Percentiles rank a stretch among this genome's conserved stretches.
Evolutionary conservation across 2,329 filamentous ascomycete genomes (phyloP).

Genomic region (Dactylonectria macrodidyma): DNA sequence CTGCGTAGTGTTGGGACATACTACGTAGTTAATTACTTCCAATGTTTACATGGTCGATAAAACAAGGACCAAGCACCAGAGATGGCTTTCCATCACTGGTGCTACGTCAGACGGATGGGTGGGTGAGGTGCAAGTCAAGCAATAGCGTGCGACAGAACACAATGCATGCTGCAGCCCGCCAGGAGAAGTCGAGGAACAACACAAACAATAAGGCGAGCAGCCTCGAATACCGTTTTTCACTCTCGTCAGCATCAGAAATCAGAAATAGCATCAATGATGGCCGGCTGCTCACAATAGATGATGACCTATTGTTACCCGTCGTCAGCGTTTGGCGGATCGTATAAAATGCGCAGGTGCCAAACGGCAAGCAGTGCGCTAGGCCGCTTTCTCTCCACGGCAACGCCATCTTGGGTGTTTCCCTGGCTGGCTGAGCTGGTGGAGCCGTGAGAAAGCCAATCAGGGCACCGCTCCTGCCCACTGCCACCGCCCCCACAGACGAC

Average conservation of each 20-base stretch:
- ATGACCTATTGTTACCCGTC: too few species aligned
- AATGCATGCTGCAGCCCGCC: not conserved
- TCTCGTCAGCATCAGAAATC: too few species aligned
- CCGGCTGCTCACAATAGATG: too few species aligned
- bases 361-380: constrained; percentile 6
- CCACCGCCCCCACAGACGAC: constrained; percentile 37
- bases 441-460: constrained; percentile 11
- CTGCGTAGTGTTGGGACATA: too few species aligned
- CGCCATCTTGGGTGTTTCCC: constrained; percentile 9
- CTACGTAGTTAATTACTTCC: too few species aligned
- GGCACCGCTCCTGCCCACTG: constrained; percentile 18
- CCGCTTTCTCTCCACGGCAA: constrained; percentile 24
- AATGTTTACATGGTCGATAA: not conserved
- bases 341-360: too few species aligned
- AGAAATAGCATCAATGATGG: too few species aligned
- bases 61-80: not conserved
- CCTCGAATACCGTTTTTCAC: not conserved
- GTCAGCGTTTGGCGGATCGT: too few species aligned
- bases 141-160: not conserved
- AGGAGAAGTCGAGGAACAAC: not conserved
- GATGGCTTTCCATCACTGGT: not conserved
- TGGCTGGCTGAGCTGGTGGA: not conserved
- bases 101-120: not conserved
- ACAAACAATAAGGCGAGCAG: not conserved
- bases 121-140: not conserved